Evolutionary conservation across 441 rosid genomes (phyloP).

Genomic region (Raphanus hybrid): DNA sequence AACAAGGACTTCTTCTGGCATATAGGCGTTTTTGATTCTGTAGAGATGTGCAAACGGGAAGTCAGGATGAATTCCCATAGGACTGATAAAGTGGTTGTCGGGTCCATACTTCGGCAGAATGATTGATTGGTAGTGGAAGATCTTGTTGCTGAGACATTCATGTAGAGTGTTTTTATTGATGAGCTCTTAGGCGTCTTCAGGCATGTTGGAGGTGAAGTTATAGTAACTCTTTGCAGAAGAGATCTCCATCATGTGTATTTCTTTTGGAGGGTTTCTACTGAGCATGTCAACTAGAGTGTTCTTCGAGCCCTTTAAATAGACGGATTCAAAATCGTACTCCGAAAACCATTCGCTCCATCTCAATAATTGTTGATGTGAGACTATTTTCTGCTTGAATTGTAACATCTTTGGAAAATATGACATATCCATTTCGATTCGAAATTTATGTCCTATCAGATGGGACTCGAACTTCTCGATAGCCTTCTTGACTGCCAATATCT

Average conservation of each 20-base stretch:
- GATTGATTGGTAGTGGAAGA: background rate
- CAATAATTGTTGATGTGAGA: background rate
- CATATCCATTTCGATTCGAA: background rate
- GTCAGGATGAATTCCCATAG: background rate
- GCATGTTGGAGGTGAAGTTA: too few relatives aligned
- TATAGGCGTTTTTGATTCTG: background rate
- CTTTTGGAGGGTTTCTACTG: background rate
- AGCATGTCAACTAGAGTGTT: background rate
- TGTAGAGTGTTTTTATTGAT: background rate
- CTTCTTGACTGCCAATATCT: background rate
- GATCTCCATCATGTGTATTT: background rate
- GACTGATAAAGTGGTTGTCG: background rate
- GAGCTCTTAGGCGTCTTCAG: background rate
- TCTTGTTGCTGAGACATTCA: background rate
- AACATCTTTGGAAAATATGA: background rate
- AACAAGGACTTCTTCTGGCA: background rate
- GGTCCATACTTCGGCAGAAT: background rate
- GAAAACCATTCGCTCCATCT: background rate
- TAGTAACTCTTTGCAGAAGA: too few relatives aligned
- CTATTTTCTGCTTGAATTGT: background rate
- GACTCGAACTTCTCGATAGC: background rate
- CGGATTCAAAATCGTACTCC: background rate
- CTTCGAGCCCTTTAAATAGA: background rate
- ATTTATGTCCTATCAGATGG: background rate
- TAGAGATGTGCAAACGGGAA: background rate